Evolutionary conservation across 305 asterid species (phyloP).

Genomic region (Fraxinus latifolia): DNA sequence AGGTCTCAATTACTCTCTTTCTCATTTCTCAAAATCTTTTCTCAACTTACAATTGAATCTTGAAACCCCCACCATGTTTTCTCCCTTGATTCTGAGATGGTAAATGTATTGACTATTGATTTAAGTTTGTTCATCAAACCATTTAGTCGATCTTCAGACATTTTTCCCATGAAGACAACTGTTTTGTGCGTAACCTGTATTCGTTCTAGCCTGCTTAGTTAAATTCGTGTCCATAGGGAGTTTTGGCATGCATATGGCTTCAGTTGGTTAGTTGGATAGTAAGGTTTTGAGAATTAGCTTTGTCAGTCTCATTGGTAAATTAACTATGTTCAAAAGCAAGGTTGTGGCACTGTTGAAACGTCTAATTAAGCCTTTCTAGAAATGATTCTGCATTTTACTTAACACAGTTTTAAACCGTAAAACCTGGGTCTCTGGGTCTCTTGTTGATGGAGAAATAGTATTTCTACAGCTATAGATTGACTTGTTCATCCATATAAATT

Average conservation of each 20-base stretch:
- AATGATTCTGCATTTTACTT: neutral
- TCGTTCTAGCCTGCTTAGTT: neutral
- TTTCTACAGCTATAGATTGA: neutral
- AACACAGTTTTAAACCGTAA: neutral
- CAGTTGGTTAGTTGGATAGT: neutral
- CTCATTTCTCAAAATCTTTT: neutral
- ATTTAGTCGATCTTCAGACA: neutral
- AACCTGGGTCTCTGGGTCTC: neutral
- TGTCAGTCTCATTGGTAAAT: neutral
- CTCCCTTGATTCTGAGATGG: slow-evolving; percentile 7
- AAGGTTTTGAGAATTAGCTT: neutral
- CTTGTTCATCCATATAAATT: slow-evolving; percentile 2
- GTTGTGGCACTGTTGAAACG: neutral
- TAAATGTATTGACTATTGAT: neutral
- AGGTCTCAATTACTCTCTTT: neutral
- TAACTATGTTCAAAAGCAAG: slow-evolving; percentile 8
- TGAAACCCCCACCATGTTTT: neutral
- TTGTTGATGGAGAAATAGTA: slow-evolving; percentile 4
- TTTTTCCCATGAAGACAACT: neutral
- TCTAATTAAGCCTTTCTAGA: neutral
- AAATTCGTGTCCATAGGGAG: neutral
- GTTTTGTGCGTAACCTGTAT: neutral
- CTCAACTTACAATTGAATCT: neutral
- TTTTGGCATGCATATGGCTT: slow-evolving; percentile 1
- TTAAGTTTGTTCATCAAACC: neutral